Percentiles rank a stretch among this genome's conserved stretches.
phyloP scores from a whole-genome alignment of 305 asterid genomes.

The Fraxinus xanthoxyloides region DNA sequence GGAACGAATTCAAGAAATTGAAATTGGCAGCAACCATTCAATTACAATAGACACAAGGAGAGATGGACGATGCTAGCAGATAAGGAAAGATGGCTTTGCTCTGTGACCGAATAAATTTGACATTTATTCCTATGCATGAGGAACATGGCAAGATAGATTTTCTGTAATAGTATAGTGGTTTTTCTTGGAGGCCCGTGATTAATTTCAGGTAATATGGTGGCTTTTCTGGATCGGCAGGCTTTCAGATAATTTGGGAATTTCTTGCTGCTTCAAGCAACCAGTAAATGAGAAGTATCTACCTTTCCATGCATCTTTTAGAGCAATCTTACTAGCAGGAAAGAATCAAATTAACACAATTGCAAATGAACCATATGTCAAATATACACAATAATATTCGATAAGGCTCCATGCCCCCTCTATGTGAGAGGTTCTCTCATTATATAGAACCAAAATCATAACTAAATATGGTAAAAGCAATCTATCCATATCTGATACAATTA shows the following conservation, averaged over 20 bases:
- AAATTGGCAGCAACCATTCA: neutral
- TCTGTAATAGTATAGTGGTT: neutral
- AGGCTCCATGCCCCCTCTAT: too few relatives aligned
- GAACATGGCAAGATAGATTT: conserved; percentile 3
- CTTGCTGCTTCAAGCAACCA: neutral
- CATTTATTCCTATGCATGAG: neutral
- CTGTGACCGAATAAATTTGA: neutral
- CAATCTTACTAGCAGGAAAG: neutral
- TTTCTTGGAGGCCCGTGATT: conserved; percentile 4
- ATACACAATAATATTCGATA: too few relatives aligned
- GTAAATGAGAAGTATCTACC: neutral
- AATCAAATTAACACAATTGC: neutral
- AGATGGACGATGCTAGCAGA: neutral
- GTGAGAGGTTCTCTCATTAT: too few relatives aligned
- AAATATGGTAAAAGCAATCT: too few relatives aligned
- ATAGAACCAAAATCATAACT: too few relatives aligned
- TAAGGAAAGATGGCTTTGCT: neutral
- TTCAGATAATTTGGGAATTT: neutral
- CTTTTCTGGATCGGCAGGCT: neutral
- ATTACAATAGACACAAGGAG: neutral
- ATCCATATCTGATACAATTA: too few relatives aligned
- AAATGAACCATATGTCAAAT: too few relatives aligned
- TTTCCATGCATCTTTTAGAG: neutral
- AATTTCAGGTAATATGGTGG: neutral
- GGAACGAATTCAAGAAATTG: neutral